Conservation (phyloP, 1,139 yeast species). For the Blastobotrys proliferans region DNA sequence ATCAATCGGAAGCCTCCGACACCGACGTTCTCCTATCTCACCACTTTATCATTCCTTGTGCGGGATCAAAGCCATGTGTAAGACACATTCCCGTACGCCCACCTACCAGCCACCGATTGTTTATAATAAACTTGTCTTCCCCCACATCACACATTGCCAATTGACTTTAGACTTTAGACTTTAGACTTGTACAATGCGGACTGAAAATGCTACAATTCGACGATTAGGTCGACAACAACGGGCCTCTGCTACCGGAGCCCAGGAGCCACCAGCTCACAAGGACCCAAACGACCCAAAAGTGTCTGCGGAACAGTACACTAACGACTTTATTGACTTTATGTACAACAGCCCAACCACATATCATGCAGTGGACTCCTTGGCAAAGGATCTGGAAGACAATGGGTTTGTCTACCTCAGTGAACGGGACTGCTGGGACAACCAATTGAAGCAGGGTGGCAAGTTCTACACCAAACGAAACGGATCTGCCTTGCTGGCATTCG, state of each 20-base stretch:
- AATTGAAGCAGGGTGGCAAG: slow-evolving; percentile 51
- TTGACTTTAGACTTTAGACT: not conserved
- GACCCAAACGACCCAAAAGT: slow-evolving; percentile 16
- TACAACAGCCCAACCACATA: slow-evolving; percentile 88
- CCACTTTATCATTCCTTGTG: no score
- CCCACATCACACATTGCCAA: not conserved
- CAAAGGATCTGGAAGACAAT: slow-evolving; percentile 30
- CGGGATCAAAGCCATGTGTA: no score
- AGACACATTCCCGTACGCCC: no score
- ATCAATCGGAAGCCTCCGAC: no score
- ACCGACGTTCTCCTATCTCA: no score
- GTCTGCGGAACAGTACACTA: slow-evolving; percentile 28
- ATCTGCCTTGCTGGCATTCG: slow-evolving; percentile 78
- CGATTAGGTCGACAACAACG: slow-evolving; percentile 3
- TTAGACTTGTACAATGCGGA: no score
- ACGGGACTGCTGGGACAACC: slow-evolving; percentile 60
- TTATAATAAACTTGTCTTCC: no score
- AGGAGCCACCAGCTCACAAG: not conserved
- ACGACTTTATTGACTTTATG: slow-evolving; percentile 70
- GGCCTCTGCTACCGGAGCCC: not conserved
- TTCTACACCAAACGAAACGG: slow-evolving; percentile 76
- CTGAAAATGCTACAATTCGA: not conserved
- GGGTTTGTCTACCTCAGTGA: slow-evolving; percentile 59
- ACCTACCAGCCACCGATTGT: no score
- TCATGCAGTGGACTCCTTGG: slow-evolving; percentile 71